These are phyloP conservation scores for Mortierella antarctica DNA, from an alignment of 192 early-diverging fungal genomes.

Conservation along the genomic window DNA sequence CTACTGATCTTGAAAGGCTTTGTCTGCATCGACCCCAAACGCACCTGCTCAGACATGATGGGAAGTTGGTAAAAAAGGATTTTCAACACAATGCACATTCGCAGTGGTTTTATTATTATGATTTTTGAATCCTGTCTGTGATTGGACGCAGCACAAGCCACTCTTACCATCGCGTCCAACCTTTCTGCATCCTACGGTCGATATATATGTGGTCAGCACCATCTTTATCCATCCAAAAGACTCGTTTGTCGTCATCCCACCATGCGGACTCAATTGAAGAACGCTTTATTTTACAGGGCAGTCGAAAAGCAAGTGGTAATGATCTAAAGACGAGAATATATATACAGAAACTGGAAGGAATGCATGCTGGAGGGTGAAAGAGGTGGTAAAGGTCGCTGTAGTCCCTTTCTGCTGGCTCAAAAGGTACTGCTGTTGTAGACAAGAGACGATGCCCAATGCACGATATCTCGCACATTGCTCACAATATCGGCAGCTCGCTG, in stretches of 20 bases:
- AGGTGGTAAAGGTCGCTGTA: background rate
- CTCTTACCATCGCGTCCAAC: background rate
- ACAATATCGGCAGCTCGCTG: slow-evolving; percentile 48
- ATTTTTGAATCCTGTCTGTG: slow-evolving; percentile 8
- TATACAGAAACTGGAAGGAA: slow-evolving; percentile 7
- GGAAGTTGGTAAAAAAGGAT: slow-evolving; percentile 57
- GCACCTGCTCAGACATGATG: slow-evolving; percentile 58
- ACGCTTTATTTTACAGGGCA: too few species aligned
- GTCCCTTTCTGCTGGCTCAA: slow-evolving; percentile 2
- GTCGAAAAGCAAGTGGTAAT: too few species aligned
- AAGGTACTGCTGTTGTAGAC: slow-evolving; percentile 53
- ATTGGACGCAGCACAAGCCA: slow-evolving; percentile 31
- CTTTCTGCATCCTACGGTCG: too few species aligned
- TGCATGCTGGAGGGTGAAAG: too few species aligned
- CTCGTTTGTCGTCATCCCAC: too few species aligned
- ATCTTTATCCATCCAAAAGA: too few species aligned
- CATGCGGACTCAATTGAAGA: too few species aligned
- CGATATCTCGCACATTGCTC: slow-evolving; percentile 48
- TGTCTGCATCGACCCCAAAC: slow-evolving; percentile 2
- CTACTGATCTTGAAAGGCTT: background rate
- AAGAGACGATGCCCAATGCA: slow-evolving; percentile 55
- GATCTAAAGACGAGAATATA: slow-evolving; percentile 1
- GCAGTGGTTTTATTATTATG: slow-evolving; percentile 20
- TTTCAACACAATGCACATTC: slow-evolving; percentile 40
- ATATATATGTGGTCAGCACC: too few species aligned